A percentile compares a stretch with the other conserved stretches of the same genome.
phyloP scores from a whole-genome alignment of 768 basidiomycete genomes.

The Pluteus cervinus region DNA sequence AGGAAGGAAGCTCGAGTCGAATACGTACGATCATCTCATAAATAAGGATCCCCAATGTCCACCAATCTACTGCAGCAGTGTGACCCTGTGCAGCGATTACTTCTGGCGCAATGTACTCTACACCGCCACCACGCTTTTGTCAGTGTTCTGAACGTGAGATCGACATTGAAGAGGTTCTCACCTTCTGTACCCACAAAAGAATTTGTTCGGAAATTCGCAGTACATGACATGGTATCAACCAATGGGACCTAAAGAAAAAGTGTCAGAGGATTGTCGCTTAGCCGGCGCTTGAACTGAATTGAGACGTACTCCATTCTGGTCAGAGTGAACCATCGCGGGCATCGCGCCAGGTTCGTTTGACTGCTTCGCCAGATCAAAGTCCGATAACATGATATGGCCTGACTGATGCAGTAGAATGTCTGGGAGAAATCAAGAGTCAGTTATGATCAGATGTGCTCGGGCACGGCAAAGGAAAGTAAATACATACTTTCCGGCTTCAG shows the following conservation, averaged over 20 bases:
- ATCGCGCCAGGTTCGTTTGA: constrained; percentile 80
- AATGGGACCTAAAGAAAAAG: constrained; percentile 62
- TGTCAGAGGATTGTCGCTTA: constrained; percentile 6
- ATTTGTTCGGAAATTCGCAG: constrained; percentile 96
- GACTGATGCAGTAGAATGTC: constrained; percentile 97
- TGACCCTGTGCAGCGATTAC: constrained; percentile 96
- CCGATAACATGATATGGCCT: constrained; percentile 98
- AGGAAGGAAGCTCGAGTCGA: constrained; percentile 22
- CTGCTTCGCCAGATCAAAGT: constrained; percentile 98
- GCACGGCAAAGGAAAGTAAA: neutral
- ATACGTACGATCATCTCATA: constrained; percentile 97
- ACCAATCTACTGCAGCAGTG: constrained; percentile 99
- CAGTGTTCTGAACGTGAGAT: constrained; percentile 16
- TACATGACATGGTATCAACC: constrained; percentile 96
- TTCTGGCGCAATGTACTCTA: constrained; percentile 99
- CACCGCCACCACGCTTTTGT: constrained; percentile 19
- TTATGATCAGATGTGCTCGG: constrained; percentile 8
- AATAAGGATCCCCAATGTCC: constrained; percentile 96
- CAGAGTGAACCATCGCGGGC: constrained; percentile 84
- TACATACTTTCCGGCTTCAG: constrained; percentile 97
- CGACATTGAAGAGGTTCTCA: constrained; percentile 28
- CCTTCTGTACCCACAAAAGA: constrained; percentile 99
- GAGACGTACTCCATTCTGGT: constrained; percentile 77
- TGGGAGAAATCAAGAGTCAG: constrained; percentile 25
- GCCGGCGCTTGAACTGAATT: constrained; percentile 5